Conservation (phyloP, 2,329 filamentous ascomycete genomes). For the Aspergillus phoenicis region DNA sequence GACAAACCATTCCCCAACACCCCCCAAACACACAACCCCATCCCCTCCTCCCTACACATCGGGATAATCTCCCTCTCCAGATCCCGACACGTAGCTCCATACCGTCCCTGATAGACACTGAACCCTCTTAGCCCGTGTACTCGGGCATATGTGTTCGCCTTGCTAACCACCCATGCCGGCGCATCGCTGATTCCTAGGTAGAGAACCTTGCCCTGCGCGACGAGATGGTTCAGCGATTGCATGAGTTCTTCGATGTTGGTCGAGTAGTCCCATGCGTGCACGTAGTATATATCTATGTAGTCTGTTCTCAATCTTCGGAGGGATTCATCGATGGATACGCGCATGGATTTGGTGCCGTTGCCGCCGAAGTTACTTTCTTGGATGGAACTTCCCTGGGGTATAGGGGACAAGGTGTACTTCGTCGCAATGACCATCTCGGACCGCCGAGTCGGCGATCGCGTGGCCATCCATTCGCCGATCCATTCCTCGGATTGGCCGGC, state of each 20-base stretch:
- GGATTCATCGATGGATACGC: slow-evolving; percentile 28
- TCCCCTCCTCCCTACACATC: slow-evolving; percentile 64
- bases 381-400: neutral
- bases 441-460: slow-evolving; percentile 37
- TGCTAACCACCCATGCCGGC: slow-evolving; percentile 64
- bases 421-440: slow-evolving; percentile 58
- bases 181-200: slow-evolving; percentile 70
- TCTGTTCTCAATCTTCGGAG: slow-evolving; percentile 37
- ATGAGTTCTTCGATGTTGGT: slow-evolving; percentile 68
- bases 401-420: slow-evolving; percentile 51
- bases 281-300: slow-evolving; percentile 44
- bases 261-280: slow-evolving; percentile 64
- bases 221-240: slow-evolving; percentile 66
- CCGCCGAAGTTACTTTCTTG: slow-evolving; percentile 47
- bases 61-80: slow-evolving; percentile 70
- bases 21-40: slow-evolving; percentile 60
- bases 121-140: slow-evolving; percentile 70
- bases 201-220: slow-evolving; percentile 63
- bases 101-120: slow-evolving; percentile 67
- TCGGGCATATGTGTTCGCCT: slow-evolving; percentile 62
- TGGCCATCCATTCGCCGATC: slow-evolving; percentile 56
- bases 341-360: slow-evolving; percentile 35
- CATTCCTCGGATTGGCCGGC: slow-evolving; percentile 50
- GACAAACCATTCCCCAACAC: slow-evolving; percentile 50
- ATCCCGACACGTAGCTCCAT: slow-evolving; percentile 63